Percentiles rank a stretch among this genome's conserved stretches.
Evolutionary conservation across 306 rosid genomes (phyloP).

Genomic region (Vachellia collinsii): DNA sequence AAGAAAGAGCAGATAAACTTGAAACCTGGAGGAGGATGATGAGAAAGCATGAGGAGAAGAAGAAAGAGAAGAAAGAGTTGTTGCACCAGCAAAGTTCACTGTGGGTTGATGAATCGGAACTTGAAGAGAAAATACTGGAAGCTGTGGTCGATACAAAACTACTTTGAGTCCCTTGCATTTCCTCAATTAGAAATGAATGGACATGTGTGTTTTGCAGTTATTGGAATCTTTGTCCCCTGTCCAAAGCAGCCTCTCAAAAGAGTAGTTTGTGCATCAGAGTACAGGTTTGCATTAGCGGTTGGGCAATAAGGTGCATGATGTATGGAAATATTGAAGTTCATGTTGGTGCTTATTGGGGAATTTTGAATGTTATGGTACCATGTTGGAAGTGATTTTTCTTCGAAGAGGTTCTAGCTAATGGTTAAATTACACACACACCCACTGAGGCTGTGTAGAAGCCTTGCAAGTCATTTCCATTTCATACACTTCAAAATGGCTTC

Average conservation of each 20-base stretch:
- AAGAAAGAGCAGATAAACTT: slow-evolving; percentile 79
- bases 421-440: neutral
- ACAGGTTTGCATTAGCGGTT: neutral
- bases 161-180: slow-evolving; percentile 43
- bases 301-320: slow-evolving; percentile 7
- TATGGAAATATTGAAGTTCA: slow-evolving; percentile 16
- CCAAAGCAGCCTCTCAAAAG: slow-evolving; percentile 21
- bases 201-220: neutral
- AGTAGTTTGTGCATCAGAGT: slow-evolving; percentile 14
- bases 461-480: neutral
- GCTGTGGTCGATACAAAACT: slow-evolving; percentile 29
- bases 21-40: slow-evolving; percentile 77
- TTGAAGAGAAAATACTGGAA: slow-evolving; percentile 53
- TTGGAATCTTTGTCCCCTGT: slow-evolving; percentile 26
- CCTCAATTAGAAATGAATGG: slow-evolving; percentile 24
- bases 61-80: slow-evolving; percentile 59
- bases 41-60: slow-evolving; percentile 55
- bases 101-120: slow-evolving; percentile 65
- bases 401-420: neutral
- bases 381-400: slow-evolving; percentile 29
- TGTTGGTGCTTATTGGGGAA: neutral
- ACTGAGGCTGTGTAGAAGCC: neutral
- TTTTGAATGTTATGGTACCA: slow-evolving; percentile 8
- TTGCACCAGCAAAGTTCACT: slow-evolving; percentile 59
- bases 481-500: neutral